Percentiles rank a stretch among this genome's conserved stretches.
phyloP scores from a whole-genome alignment of 1,284 basidiomycete genomes.

The Fomes fomentarius region DNA sequence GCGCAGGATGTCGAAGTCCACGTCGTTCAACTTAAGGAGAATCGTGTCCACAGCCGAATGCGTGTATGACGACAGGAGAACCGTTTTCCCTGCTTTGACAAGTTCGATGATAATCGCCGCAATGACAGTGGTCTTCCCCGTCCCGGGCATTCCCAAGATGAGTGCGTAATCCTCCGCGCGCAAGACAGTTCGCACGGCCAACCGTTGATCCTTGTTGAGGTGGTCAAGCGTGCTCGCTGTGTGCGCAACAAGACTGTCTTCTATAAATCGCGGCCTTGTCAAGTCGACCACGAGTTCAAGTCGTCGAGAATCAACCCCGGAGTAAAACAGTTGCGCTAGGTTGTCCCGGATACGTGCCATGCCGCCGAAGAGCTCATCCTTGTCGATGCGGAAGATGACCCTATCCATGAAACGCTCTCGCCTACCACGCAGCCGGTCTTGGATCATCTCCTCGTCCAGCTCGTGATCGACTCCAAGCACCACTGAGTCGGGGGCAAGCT shows the following conservation, averaged over 20 bases:
- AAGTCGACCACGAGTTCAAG: constrained; percentile 86
- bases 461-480: constrained; percentile 83
- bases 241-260: constrained; percentile 24
- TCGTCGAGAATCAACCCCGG: constrained; percentile 65
- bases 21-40: constrained; percentile 74
- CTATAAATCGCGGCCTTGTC: constrained; percentile 63
- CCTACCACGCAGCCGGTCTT: constrained; percentile 41
- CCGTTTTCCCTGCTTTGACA: constrained; percentile 82
- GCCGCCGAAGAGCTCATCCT: constrained; percentile 87
- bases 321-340: constrained; percentile 88
- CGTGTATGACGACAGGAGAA: constrained; percentile 91
- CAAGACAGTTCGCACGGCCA: constrained; percentile 77
- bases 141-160: constrained; percentile 97
- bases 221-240: constrained; percentile 12
- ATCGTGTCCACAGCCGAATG: constrained; percentile 99
- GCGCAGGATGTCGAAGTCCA: constrained; percentile 77
- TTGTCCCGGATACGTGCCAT: constrained; percentile 91
- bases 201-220: constrained; percentile 79
- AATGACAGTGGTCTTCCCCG: constrained; percentile 96
- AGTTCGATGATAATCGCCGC: constrained; percentile 85
- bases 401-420: constrained; percentile 13
- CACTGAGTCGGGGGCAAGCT: constrained; percentile 67
- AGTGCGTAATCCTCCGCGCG: constrained; percentile 89
- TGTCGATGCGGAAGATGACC: constrained; percentile 86
- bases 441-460: constrained; percentile 60